Evolutionary conservation across 2,329 filamentous ascomycete genomes (phyloP).

Genomic region (Colletotrichum neosansevieriae): DNA sequence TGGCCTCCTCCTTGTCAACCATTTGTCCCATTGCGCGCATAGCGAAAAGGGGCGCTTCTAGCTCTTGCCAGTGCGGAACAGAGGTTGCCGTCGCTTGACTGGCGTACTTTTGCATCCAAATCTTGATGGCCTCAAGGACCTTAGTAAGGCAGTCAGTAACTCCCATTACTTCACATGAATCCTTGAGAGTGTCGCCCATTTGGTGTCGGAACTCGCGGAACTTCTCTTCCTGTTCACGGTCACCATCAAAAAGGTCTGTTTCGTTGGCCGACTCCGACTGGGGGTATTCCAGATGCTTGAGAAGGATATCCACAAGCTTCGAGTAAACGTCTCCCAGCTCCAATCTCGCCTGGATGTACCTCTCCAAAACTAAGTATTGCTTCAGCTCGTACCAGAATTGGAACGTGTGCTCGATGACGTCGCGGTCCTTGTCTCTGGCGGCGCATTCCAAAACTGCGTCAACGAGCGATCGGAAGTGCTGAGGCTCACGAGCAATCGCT

Average conservation of each 20-base stretch:
- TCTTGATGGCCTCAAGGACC: conserved; percentile 85
- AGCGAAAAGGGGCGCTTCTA: conserved; percentile 94
- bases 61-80: conserved; percentile 95
- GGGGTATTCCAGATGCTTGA: conserved; percentile 90
- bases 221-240: conserved; percentile 95
- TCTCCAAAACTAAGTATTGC: conserved; percentile 91
- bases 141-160: conserved; percentile 92
- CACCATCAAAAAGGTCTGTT: conserved; percentile 91
- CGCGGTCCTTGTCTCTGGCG: conserved; percentile 85
- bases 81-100: conserved; percentile 77
- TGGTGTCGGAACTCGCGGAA: conserved; percentile 96
- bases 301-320: conserved; percentile 91
- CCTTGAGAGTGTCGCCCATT: conserved; percentile 98
- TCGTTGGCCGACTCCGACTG: conserved; percentile 79
- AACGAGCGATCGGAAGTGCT: conserved; percentile 85
- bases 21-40: conserved; percentile 97
- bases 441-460: conserved; percentile 94
- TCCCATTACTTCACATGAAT: conserved; percentile 95
- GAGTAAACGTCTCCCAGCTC: conserved; percentile 86
- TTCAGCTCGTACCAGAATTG: conserved; percentile 99
- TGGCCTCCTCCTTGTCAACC: conserved; percentile 89
- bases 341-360: conserved; percentile 85
- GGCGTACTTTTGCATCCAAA: conserved; percentile 88
- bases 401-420: conserved; percentile 94
- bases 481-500: conserved; percentile 85